Percentiles rank a stretch among this genome's conserved stretches.
phyloP scores from a whole-genome alignment of 2,329 filamentous ascomycete genomes.

The Neopestalotiopsis sp. region DNA sequence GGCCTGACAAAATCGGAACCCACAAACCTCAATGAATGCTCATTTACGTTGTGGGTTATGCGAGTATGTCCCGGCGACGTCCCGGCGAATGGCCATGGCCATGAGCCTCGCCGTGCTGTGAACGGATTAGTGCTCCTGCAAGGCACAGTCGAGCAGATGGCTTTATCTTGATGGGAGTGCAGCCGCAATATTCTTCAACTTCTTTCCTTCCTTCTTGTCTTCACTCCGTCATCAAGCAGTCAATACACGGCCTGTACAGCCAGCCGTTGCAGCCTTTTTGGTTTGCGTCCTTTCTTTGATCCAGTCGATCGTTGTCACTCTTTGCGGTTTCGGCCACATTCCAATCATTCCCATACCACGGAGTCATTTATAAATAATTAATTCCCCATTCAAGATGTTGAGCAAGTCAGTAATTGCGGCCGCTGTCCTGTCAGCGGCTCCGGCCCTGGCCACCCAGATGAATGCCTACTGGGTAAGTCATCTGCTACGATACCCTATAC shows the following conservation, averaged over 20 bases:
- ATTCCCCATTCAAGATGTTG: slow-evolving; percentile 27
- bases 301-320: slow-evolving; percentile 28
- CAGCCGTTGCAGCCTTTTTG: slow-evolving; percentile 32
- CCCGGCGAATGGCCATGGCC: background rate
- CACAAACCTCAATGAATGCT: slow-evolving; percentile 10
- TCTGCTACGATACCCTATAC: background rate
- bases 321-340: slow-evolving; percentile 31
- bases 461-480: slow-evolving; percentile 34
- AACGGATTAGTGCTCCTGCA: background rate
- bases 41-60: background rate
- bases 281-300: slow-evolving; percentile 37
- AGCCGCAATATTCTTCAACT: slow-evolving; percentile 17
- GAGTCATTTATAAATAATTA: slow-evolving; percentile 18
- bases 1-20: background rate
- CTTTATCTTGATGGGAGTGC: slow-evolving; percentile 20
- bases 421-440: slow-evolving; percentile 27
- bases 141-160: slow-evolving; percentile 17
- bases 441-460: slow-evolving; percentile 27
- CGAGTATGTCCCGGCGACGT: background rate
- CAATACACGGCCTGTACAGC: slow-evolving; percentile 30
- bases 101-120: background rate
- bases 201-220: slow-evolving; percentile 21
- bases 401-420: slow-evolving; percentile 28
- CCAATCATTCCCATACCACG: slow-evolving; percentile 27
- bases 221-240: slow-evolving; percentile 23